Percentiles rank a stretch among this genome's conserved stretches.
These are phyloP conservation scores for Mycena rebaudengoi DNA, from an alignment of 768 basidiomycete species.

Conservation along the genomic window DNA sequence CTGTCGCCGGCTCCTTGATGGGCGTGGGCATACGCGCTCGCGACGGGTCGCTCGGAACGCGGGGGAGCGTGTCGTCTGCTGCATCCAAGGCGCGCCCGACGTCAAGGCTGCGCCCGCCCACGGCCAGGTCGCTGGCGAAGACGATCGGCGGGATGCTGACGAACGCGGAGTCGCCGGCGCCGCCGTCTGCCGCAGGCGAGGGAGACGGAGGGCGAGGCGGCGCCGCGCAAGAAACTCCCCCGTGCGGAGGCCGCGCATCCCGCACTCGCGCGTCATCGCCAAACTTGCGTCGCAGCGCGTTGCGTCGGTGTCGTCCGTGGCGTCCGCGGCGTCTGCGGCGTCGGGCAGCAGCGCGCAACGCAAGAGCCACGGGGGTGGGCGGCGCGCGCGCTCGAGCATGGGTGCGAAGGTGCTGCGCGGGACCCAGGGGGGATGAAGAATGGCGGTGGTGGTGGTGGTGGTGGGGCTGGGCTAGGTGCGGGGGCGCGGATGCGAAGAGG, in stretches of 20 bases:
- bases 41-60: constrained; percentile 38
- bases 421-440: constrained; percentile 43
- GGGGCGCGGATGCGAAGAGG: constrained; percentile 81
- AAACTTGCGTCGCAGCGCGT: constrained; percentile 77
- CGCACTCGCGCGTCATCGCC: constrained; percentile 83
- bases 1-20: no score
- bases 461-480: constrained; percentile 52
- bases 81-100: constrained; percentile 41
- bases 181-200: no score
- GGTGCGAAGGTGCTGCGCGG: constrained; percentile 51
- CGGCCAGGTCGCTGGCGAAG: constrained; percentile 81
- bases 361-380: constrained; percentile 36
- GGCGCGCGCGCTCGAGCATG: constrained; percentile 60
- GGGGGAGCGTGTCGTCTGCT: constrained; percentile 26
- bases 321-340: constrained; percentile 20
- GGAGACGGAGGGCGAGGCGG: constrained; percentile 51
- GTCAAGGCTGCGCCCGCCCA: constrained; percentile 67
- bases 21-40: no score
- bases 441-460: no score
- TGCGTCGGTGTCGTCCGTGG: constrained; percentile 43
- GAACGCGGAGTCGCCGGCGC: no score
- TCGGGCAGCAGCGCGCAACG: constrained; percentile 21
- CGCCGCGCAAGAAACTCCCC: no score
- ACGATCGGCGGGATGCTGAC: constrained; percentile 42
- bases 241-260: constrained; percentile 76